Conservation (phyloP, 495 filamentous ascomycete species). For the Filosporella fistucella region DNA sequence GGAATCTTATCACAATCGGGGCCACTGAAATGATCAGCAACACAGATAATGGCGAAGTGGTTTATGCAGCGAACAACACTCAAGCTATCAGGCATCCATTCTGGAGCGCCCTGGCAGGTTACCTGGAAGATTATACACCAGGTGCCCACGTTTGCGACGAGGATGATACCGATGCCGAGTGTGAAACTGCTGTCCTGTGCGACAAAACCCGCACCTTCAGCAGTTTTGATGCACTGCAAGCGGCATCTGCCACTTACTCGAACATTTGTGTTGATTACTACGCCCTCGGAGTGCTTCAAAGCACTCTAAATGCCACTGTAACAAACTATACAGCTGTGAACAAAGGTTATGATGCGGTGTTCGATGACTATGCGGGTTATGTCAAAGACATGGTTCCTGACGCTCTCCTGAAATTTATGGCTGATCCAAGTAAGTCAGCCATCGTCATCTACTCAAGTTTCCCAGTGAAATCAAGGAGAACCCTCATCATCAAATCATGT, state of each 20-base stretch:
- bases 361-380: constrained; percentile 13
- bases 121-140: constrained; percentile 5
- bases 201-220: constrained; percentile 3
- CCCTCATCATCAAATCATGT: too few relatives aligned
- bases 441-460: too few relatives aligned
- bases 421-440: background rate
- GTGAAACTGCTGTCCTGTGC: background rate
- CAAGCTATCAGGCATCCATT: constrained; percentile 8
- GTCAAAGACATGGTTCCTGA: constrained; percentile 8
- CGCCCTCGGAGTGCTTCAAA: background rate
- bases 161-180: constrained; percentile 1
- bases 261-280: constrained; percentile 4
- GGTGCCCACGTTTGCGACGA: background rate
- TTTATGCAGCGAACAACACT: constrained; percentile 18
- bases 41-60: constrained; percentile 8
- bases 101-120: constrained; percentile 3
- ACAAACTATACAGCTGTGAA: constrained; percentile 10
- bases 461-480: too few relatives aligned
- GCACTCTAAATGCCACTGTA: constrained; percentile 1
- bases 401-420: constrained; percentile 7
- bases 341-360: constrained; percentile 11
- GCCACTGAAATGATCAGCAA: constrained; percentile 16
- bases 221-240: constrained; percentile 2
- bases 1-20: constrained; percentile 15
- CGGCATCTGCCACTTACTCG: background rate